Percentiles rank a stretch among this genome's conserved stretches.
phyloP scores from a whole-genome alignment of 2,329 filamentous ascomycete species.

The Orbilia quercus region DNA sequence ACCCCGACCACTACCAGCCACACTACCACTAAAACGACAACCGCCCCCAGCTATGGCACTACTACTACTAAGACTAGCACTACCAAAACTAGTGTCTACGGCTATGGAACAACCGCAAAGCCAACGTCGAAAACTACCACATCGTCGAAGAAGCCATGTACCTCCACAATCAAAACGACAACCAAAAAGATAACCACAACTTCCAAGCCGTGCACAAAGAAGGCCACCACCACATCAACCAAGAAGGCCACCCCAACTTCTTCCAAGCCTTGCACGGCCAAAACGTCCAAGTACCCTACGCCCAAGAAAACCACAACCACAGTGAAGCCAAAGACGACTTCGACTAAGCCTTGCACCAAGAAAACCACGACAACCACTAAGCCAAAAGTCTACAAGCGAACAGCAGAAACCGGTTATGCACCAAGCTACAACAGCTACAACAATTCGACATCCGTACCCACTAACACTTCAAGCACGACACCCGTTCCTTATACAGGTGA shows the following conservation, averaged over 20 bases:
- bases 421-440: neutral
- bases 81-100: slow-evolving; percentile 14
- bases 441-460: slow-evolving; percentile 10
- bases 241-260: slow-evolving; percentile 8
- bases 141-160: neutral
- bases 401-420: neutral
- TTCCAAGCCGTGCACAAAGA: slow-evolving; percentile 7
- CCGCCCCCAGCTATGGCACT: neutral
- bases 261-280: slow-evolving; percentile 24
- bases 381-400: slow-evolving; percentile 5
- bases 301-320: slow-evolving; percentile 22
- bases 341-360: slow-evolving; percentile 12
- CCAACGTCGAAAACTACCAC: slow-evolving; percentile 7
- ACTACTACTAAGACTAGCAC: slow-evolving; percentile 16
- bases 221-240: slow-evolving; percentile 18
- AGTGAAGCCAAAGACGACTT: slow-evolving; percentile 11
- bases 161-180: slow-evolving; percentile 8
- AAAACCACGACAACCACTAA: slow-evolving; percentile 25
- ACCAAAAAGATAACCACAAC: slow-evolving; percentile 12
- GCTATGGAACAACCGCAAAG: slow-evolving; percentile 6
- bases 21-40: neutral
- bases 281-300: slow-evolving; percentile 35
- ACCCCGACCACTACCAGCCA: neutral
- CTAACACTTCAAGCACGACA: neutral
- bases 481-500: slow-evolving; percentile 20